Conservation (phyloP, 2,329 filamentous ascomycete species). For the Sclerotiophoma versabilis region DNA sequence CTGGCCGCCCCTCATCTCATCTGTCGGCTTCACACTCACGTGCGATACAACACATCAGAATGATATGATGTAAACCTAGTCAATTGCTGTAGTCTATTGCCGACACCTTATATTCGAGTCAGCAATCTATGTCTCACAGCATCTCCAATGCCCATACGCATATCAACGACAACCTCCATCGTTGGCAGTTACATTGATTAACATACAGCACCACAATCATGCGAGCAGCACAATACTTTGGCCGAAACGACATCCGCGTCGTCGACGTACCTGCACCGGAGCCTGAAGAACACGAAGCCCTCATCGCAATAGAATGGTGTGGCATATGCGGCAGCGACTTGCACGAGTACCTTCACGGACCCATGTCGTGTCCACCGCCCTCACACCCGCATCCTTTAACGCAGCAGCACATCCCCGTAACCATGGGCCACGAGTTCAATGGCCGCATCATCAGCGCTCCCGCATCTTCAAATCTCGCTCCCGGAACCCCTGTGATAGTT, state of each 20-base stretch:
- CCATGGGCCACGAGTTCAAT: slow-evolving; percentile 44
- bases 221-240: slow-evolving; percentile 44
- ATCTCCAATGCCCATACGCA: not conserved
- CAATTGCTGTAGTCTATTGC: not conserved
- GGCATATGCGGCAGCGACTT: slow-evolving; percentile 44
- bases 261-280: slow-evolving; percentile 31
- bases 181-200: not conserved
- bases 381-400: slow-evolving; percentile 33
- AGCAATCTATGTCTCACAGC: not conserved
- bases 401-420: slow-evolving; percentile 29
- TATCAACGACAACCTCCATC: not conserved
- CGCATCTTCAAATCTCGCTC: slow-evolving; percentile 22
- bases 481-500: slow-evolving; percentile 38
- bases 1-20: slow-evolving; percentile 6
- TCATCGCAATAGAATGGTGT: slow-evolving; percentile 40
- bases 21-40: not conserved
- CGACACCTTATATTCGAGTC: not conserved
- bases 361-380: slow-evolving; percentile 13
- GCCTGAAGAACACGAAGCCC: slow-evolving; percentile 32
- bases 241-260: slow-evolving; percentile 34
- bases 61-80: not conserved
- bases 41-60: not conserved
- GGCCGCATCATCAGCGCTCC: slow-evolving; percentile 34
- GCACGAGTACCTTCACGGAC: slow-evolving; percentile 38
- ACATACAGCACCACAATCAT: slow-evolving; percentile 22